Conservation (phyloP, 345 rosid genomes). For the Camelina sativa region DNA sequence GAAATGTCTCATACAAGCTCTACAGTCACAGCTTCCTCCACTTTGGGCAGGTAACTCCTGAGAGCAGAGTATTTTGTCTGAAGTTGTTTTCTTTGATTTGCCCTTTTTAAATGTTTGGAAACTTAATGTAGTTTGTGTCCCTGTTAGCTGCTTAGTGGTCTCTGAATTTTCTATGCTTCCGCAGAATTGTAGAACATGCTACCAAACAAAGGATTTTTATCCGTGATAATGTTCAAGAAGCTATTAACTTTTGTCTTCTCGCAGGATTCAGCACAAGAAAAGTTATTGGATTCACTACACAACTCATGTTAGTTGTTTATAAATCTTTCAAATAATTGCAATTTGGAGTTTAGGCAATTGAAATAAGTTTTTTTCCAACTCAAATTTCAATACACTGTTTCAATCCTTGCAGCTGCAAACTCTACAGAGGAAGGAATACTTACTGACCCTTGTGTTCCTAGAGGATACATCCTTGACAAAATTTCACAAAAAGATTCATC, state of each 20-base stretch:
- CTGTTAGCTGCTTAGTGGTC: slow-evolving; percentile 2
- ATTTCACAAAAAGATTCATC: slow-evolving; percentile 48
- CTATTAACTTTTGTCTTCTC: slow-evolving; percentile 37
- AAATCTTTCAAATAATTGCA: neutral
- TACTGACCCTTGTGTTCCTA: slow-evolving; percentile 87
- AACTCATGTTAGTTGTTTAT: slow-evolving; percentile 47
- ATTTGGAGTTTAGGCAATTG: neutral
- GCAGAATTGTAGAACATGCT: neutral
- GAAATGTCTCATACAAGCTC: slow-evolving; percentile 68
- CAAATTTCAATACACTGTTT: slow-evolving; percentile 12
- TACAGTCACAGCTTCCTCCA: slow-evolving; percentile 93
- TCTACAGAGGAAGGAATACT: slow-evolving; percentile 46
- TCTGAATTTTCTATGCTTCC: neutral
- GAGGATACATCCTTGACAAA: slow-evolving; percentile 54
- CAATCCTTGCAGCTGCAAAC: slow-evolving; percentile 51
- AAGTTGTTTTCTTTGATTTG: neutral
- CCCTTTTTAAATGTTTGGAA: slow-evolving; percentile 3
- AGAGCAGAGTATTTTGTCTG: slow-evolving; percentile 10
- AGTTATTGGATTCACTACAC: slow-evolving; percentile 61
- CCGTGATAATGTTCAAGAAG: slow-evolving; percentile 13
- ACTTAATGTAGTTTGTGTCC: neutral
- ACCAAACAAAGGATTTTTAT: neutral
- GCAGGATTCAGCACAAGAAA: slow-evolving; percentile 82
- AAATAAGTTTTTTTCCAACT: neutral
- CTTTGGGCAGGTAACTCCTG: slow-evolving; percentile 71